Percentiles rank a stretch among this genome's conserved stretches.
Evolutionary conservation across 176 grass and related monocot species (phyloP).

Genomic region (Tuctoria greenei): DNA sequence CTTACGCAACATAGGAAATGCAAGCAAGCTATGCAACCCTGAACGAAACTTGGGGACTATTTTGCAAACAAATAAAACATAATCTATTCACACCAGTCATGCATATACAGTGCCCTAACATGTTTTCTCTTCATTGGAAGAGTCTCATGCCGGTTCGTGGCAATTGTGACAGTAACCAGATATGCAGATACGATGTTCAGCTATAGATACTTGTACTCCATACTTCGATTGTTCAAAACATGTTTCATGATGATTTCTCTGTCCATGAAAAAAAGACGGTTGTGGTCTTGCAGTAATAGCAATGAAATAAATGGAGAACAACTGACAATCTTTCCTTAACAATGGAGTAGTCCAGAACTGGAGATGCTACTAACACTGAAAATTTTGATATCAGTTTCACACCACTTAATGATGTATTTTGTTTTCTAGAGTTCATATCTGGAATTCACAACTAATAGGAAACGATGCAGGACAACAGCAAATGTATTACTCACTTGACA

Average conservation of each 20-base stretch:
- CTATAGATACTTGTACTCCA: not conserved
- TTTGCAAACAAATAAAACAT: not conserved
- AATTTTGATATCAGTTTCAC: conserved; percentile 15
- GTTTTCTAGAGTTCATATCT: not conserved
- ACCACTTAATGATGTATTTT: not conserved
- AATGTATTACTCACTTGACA: conserved; percentile 56
- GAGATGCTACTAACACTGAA: not conserved
- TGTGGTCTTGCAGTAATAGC: not conserved
- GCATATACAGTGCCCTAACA: not conserved
- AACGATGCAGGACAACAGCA: not conserved
- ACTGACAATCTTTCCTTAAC: not conserved
- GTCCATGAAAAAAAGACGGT: not conserved
- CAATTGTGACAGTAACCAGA: conserved; percentile 6
- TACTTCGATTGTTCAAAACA: not conserved
- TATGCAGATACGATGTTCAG: not conserved
- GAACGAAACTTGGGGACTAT: not conserved
- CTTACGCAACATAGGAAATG: not conserved
- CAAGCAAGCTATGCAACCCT: not conserved
- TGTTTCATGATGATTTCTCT: not conserved
- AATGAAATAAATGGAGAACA: conserved; percentile 1
- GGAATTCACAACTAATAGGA: not conserved
- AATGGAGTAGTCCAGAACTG: not conserved
- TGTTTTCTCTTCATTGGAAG: not conserved
- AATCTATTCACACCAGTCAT: not conserved
- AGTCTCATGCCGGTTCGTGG: not conserved